phyloP scores from a whole-genome alignment of 371 early-diverging fungal genomes.

The Rhizopus sp. region DNA sequence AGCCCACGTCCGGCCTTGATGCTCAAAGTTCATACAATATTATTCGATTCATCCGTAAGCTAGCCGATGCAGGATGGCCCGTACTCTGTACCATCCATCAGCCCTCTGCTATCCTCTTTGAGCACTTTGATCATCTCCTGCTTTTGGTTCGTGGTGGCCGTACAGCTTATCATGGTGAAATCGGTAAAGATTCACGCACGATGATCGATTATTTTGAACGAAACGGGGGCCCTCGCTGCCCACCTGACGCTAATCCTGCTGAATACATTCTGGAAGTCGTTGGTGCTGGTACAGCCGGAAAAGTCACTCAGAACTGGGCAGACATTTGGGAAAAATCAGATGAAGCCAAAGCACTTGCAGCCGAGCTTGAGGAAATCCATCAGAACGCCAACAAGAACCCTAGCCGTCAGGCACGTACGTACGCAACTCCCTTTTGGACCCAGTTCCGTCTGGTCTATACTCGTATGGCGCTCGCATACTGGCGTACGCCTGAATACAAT shows the following conservation, averaged over 20 bases:
- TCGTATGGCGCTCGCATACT: slow-evolving; percentile 57
- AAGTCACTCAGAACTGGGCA: slow-evolving; percentile 53
- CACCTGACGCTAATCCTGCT: slow-evolving; percentile 49
- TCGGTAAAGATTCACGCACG: slow-evolving; percentile 51
- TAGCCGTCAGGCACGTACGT: slow-evolving; percentile 17
- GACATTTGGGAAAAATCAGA: slow-evolving; percentile 45
- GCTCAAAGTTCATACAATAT: slow-evolving; percentile 68
- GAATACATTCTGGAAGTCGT: slow-evolving; percentile 48
- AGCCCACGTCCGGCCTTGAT: slow-evolving; percentile 76
- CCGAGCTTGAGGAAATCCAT: slow-evolving; percentile 22
- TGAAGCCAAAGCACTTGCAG: slow-evolving; percentile 24
- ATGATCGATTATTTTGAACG: slow-evolving; percentile 60
- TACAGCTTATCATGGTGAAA: slow-evolving; percentile 61
- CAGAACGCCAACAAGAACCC: slow-evolving; percentile 7
- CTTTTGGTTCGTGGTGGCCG: slow-evolving; percentile 71
- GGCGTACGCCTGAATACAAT: slow-evolving; percentile 62
- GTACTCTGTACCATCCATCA: slow-evolving; percentile 68
- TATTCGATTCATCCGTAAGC: slow-evolving; percentile 57
- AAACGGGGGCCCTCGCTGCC: slow-evolving; percentile 52
- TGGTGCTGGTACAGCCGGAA: slow-evolving; percentile 47
- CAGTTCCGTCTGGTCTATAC: slow-evolving; percentile 43
- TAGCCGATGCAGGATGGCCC: slow-evolving; percentile 63
- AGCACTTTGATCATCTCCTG: slow-evolving; percentile 64
- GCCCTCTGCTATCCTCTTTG: slow-evolving; percentile 62
- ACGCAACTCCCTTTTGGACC: slow-evolving; percentile 30